A percentile compares a stretch with the other conserved stretches of the same genome.
Evolutionary conservation across 2,329 filamentous ascomycete species (phyloP).

Genomic region (Coniochaeta sp.): DNA sequence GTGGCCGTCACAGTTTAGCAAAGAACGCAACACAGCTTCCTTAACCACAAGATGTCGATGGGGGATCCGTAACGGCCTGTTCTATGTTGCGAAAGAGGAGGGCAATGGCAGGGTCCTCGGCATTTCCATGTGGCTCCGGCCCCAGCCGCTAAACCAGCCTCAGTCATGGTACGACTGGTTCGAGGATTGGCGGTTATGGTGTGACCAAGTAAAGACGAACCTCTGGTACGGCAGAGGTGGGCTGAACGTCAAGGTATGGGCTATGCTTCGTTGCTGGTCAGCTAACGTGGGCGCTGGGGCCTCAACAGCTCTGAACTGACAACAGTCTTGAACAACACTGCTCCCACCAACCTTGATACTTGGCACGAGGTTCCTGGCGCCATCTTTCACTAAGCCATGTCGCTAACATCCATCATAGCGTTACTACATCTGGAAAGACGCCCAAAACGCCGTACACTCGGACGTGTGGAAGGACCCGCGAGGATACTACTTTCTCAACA

Average conservation of each 20-base stretch:
- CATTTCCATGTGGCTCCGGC: constrained; percentile 66
- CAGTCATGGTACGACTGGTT: constrained; percentile 56
- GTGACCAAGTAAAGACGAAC: constrained; percentile 61
- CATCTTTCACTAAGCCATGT: too few relatives aligned
- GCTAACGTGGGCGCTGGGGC: background rate
- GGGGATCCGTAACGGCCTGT: constrained; percentile 63
- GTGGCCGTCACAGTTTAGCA: constrained; percentile 40
- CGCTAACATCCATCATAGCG: constrained; percentile 28
- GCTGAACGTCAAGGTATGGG: constrained; percentile 49
- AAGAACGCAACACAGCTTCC: constrained; percentile 53
- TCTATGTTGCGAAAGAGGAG: constrained; percentile 61
- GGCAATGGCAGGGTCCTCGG: constrained; percentile 52
- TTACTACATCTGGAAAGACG: constrained; percentile 67
- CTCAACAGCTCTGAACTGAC: background rate
- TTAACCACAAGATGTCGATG: constrained; percentile 60
- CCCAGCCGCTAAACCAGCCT: constrained; percentile 36
- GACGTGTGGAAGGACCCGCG: constrained; percentile 57
- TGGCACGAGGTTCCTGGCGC: too few relatives aligned
- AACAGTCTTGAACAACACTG: too few relatives aligned
- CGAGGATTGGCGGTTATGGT: constrained; percentile 59
- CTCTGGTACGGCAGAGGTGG: constrained; percentile 62
- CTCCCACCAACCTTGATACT: too few relatives aligned
- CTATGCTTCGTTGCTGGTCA: background rate
- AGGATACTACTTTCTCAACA: constrained; percentile 73
- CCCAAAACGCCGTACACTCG: constrained; percentile 54